Base-by-base conservation (phyloP, 352 stramenopile genomes). In the Phytophthora pini region DNA sequence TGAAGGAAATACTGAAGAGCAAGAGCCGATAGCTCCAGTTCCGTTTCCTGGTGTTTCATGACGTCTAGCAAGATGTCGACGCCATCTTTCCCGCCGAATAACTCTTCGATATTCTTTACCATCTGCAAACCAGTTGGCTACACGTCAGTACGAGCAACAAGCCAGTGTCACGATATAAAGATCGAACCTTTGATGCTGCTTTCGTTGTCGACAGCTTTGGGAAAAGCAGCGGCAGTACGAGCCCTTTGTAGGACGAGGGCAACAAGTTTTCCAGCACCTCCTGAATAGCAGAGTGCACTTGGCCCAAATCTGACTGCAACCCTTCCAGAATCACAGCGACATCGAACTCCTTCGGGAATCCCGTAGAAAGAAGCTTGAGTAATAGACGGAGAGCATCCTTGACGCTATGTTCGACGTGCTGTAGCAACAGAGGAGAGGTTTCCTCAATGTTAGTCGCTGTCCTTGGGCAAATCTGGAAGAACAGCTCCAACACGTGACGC, bases 1-100 rank as follows among this genome's bases (percentile, higher is more conserved):
- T 94, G 86, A 4, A 95, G 69, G 53, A 91, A 95, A 56, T 93
- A 93, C 31, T 95, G 85, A 24, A 95, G 69, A 17, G 87, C 85
- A 17, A 95, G 74, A 29, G 84, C 80, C 7, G 82, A 85, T 0
- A 95, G 68, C 53, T 95, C 87, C 4, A 82, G 54, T 32, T 92
- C 76, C 5, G 79, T 73, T 53, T 85, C 61, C 39, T 88, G 73
- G 49, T 88, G 75, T 27, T 81, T 79, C 75, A 95, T 90, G 9
- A 86, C 82, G 46, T 92, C 79, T 31, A 93, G 59, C 20, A 95
- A 65, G 24, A 92, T 74, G 4, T 90, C 83, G 5, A 91, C 74
- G 0, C 82, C 81, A 43, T 72, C 70, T 47, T 82, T 85, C 3
- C 53, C 65, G 7, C 62, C 70, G 13, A 92, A 88, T 27, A 76